A percentile compares a stretch with the other conserved stretches of the same genome.
These are phyloP conservation scores for Metschnikowia hibisci DNA, from an alignment of 805 yeast species.

Conservation along the genomic window DNA sequence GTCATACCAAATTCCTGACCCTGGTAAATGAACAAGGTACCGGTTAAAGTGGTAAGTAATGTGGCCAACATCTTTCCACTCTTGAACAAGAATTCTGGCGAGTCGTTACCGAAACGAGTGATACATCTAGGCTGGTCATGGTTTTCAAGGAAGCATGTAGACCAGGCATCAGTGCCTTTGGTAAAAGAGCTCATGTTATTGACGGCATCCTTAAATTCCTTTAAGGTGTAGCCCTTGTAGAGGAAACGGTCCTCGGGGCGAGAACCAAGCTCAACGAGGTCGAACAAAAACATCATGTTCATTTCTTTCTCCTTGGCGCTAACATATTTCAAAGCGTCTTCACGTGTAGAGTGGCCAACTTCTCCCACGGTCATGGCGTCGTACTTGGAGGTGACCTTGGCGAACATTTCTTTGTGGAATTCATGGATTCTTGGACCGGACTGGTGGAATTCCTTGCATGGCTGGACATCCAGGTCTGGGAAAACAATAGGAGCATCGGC, in stretches of 20 bases:
- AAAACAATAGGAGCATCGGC: conserved; percentile 48
- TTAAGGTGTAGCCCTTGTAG: conserved; percentile 29
- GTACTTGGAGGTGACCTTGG: conserved; percentile 39
- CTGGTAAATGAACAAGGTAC: conserved; percentile 55
- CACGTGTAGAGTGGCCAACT: conserved; percentile 42
- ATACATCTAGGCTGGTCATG: conserved; percentile 58
- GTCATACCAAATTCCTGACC: conserved; percentile 61
- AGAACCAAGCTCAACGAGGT: conserved; percentile 37
- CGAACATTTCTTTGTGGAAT: conserved; percentile 50
- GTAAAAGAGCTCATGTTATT: conserved; percentile 33
- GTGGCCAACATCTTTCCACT: conserved; percentile 49
- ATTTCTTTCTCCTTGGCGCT: conserved; percentile 37
- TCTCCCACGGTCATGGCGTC: conserved; percentile 59
- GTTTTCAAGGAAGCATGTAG: conserved; percentile 52
- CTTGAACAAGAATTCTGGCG: conserved; percentile 25
- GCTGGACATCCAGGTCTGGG: conserved; percentile 41
- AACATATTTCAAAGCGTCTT: conserved; percentile 42
- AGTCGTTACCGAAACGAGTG: conserved; percentile 47
- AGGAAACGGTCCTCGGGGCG: conserved; percentile 32
- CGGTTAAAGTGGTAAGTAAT: conserved; percentile 45
- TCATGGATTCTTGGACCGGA: conserved; percentile 58
- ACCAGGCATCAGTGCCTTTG: conserved; percentile 53
- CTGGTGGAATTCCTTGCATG: conserved; percentile 27
- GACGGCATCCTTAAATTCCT: conserved; percentile 41
- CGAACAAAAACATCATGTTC: conserved; percentile 39